Evolutionary conservation across 495 filamentous ascomycete species (phyloP), one percentile per base, ranked within the genome.

Genomic region (Talaromyces nanjingensis): DNA sequence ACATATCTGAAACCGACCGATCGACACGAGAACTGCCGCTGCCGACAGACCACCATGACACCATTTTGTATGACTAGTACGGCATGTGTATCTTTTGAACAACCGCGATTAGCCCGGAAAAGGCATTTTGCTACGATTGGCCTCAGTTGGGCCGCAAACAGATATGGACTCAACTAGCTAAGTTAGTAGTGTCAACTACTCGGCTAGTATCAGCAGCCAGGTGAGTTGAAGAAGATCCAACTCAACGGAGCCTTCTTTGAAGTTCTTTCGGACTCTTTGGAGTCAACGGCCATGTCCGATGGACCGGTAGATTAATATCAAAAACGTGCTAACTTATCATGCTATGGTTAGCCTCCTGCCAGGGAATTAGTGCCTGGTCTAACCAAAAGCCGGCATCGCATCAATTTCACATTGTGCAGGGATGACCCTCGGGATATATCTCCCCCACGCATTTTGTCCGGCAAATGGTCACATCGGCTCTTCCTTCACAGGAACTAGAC

Each of bases 1-100:
- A 56, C 53, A 27, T 56, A 27, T 56, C 53, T 27, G 53, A 56
- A 56, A 56, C 53, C 53, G 11, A 14, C 52, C 52, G 53, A 56
- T 56, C 53, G 53, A 56, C 45, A 20, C 45, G 45, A 49, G 18
- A 49, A 49, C 45, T 20, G 18, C 16, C 18, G 14, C 37, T 18
- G 45, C 18, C 6, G 45, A 49, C 18, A 22, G 45, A 47, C n/a
- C 14, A 18, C 42, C 29, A 31, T 31, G 29, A 31, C 33, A 37
- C 33, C 33, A 37, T 37, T 9, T 37, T 12, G 33, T 37, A 37
- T 12, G 33, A 12, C 33, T 37, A 11, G 33, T 37, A 12, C 33
- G 9, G 33, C 33, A 12, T 12, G 2, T 49, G 45, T 20, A 20
- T 49, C 45, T 49, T 20, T 20, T 49, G 18, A 20, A 49, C 18